A percentile compares a stretch with the other conserved stretches of the same genome.
These are phyloP conservation scores for Fagopyrum esculentum DNA, from an alignment of 148 eudicot genomes.

Conservation along the genomic window DNA sequence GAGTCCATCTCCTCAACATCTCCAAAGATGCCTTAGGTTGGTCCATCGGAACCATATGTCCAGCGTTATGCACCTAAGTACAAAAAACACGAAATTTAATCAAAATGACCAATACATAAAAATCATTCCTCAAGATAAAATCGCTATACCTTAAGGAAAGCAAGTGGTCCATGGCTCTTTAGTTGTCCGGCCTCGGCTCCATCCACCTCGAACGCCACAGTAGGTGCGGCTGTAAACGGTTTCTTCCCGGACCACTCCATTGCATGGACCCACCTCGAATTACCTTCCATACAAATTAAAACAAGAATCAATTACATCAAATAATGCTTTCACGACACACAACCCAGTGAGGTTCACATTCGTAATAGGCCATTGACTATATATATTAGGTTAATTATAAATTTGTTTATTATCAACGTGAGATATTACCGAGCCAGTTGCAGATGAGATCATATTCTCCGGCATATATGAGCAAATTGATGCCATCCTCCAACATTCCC, in stretches of 20 bases:
- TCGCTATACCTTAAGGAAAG: slow-evolving; percentile 69
- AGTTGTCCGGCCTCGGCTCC: slow-evolving; percentile 65
- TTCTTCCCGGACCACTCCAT: slow-evolving; percentile 86
- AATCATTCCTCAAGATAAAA: not conserved
- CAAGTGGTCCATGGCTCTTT: slow-evolving; percentile 64
- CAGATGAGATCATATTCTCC: slow-evolving; percentile 97
- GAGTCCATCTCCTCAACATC: slow-evolving; percentile 77
- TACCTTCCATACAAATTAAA: slow-evolving; percentile 44
- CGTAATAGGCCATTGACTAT: not conserved
- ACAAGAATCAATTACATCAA: not conserved
- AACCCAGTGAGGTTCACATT: too few relatives aligned
- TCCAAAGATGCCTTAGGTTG: slow-evolving; percentile 77
- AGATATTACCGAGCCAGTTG: slow-evolving; percentile 83
- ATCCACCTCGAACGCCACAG: slow-evolving; percentile 63
- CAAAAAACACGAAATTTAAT: not conserved
- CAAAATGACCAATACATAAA: slow-evolving; percentile 7
- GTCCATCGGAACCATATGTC: slow-evolving; percentile 99
- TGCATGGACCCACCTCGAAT: slow-evolving; percentile 88
- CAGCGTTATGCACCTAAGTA: slow-evolving; percentile 81
- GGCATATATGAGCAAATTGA: slow-evolving; percentile 74
- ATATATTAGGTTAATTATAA: not conserved
- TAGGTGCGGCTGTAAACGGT: slow-evolving; percentile 48
- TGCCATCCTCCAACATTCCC: slow-evolving; percentile 69
- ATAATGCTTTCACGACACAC: too few relatives aligned
- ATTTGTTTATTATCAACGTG: not conserved